Base-by-base conservation (phyloP, 352 stramenopile genomes). In the Phytophthora sojae region DNA sequence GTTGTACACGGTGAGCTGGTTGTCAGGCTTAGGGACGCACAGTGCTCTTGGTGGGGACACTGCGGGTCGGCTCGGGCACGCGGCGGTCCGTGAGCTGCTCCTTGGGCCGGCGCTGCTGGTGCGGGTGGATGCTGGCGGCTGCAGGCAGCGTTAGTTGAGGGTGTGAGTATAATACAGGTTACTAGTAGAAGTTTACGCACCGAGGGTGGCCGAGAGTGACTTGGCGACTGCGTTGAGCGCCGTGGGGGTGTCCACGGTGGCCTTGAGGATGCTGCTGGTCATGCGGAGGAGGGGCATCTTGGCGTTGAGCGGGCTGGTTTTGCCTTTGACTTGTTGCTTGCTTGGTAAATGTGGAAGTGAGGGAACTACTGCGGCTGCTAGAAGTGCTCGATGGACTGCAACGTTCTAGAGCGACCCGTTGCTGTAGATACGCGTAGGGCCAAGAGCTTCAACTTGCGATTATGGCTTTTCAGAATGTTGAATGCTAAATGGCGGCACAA, bases 221-320 rank as follows among this genome's bases (percentile, higher is more conserved):
- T 69, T 69, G 52, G 67, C 45, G 6, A 74, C 32, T 35, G 37
- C 53, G 39, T 69, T 69, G 60, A 74, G 67, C n/a, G 60, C 61
- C 44, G 60, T 64, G 45, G 67, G 64, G 17, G 61, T 61, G 53
- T 74, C 54, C 53, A 74, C 25, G 4, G 67, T 69, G 45, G 67
- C 60, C 30, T 69, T 74, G 53, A 69, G 4, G 60, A 69, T 64
- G 54, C 61, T 74, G 60, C 67, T 74, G 47, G 60, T 69, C 52
- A 74, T 64, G 44, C 55, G 67, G 2, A 72, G 44, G 45, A 74
- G 53, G 3, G 66, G 45, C 67, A 74, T 74, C 21, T 69, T 29
- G 17, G 8, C 7, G 12, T 21, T 9, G 42, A 11, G 4, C 2
- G 11, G 15, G 12, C 39, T 35, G 4, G 4, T 9, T 37, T 56